Base-by-base conservation (phyloP, 345 rosid genomes). In the Moricandia arvensis region DNA sequence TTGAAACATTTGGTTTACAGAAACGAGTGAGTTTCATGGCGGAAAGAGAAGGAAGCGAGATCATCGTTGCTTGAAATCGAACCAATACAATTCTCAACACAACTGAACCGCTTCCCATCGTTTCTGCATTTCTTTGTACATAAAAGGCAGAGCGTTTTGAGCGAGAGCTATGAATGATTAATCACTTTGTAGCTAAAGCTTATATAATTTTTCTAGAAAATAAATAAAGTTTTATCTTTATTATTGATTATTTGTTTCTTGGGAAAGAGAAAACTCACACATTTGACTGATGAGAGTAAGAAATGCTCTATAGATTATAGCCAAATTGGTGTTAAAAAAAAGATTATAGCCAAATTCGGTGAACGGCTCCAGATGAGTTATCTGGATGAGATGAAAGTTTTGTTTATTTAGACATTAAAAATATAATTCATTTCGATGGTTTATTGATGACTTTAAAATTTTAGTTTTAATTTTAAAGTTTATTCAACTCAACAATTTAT, bases 1-100 rank as follows among this genome's bases (percentile, higher is more conserved):
- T 73, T 65, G 34, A 71, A 18, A 62, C 24, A 3, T 67, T 57
- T 59, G 27, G 62, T 35, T 61, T 83, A 85, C 91, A 96, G 98
- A 96, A 79, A 73, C 83, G 97, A 70, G 99, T 93, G 79, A 96
- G 90, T 79, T 91, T 91, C 90, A 57, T 75, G 83, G 73, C 90
- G 37, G 69, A 75, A 72, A 84, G 55, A 13, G 98, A 73, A 78
- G 92, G 85, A 60, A 83, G 69, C 87, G 91, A 86, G 65, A 85
- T 88, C 71, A 85, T 86, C 1, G 91, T 91, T 29, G 85, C 88
- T 71, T 87, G 63, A 72, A 58, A n/a, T n/a, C 4, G 24, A 58
- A 70, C 37, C 26, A 31, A 63, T 76, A 6, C 5, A 5, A 45
- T 16, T 58, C 8, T 59, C n/a, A 33, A 16, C 8, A 69, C 35